Evolutionary conservation across 768 basidiomycete genomes (phyloP).

Genomic region (Hericium alpestre): DNA sequence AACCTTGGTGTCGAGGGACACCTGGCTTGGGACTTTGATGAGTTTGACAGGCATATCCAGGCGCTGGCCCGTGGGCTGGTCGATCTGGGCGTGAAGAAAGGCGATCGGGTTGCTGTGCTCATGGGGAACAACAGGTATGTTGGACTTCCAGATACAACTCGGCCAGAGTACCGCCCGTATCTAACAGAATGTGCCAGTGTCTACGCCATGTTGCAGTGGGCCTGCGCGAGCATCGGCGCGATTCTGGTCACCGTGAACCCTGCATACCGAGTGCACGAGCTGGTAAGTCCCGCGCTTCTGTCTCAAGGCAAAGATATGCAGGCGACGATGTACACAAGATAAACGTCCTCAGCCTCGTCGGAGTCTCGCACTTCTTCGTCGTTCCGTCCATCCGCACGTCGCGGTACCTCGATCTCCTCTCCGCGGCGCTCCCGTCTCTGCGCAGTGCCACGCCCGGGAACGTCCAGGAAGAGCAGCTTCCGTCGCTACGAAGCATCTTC

Average conservation of each 20-base stretch:
- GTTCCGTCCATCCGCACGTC: conserved; percentile 62
- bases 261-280: conserved; percentile 61
- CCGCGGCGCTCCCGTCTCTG: conserved; percentile 48
- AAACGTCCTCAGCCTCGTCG: conserved; percentile 46
- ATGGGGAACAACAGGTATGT: conserved; percentile 80
- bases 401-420: conserved; percentile 50
- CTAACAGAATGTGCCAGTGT: conserved; percentile 30
- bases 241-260: conserved; percentile 78
- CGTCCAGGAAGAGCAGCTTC: conserved; percentile 48
- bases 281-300: conserved; percentile 32
- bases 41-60: conserved; percentile 55
- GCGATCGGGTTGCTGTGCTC: conserved; percentile 68
- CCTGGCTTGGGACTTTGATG: conserved; percentile 65
- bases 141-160: not conserved
- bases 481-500: conserved; percentile 53
- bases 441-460: conserved; percentile 36
- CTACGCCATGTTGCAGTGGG: conserved; percentile 79
- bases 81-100: conserved; percentile 57
- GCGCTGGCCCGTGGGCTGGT: conserved; percentile 65
- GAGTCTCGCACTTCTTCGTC: conserved; percentile 59
- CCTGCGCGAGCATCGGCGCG: conserved; percentile 73
- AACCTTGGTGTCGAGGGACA: conserved; percentile 30
- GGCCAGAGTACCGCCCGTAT: too few species aligned
- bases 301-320: too few species aligned
- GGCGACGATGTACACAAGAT: conserved; percentile 11